These are phyloP conservation scores for button mushroom (Agaricus bisporus) DNA, from an alignment of 768 basidiomycete species.

Conservation along the genomic window DNA sequence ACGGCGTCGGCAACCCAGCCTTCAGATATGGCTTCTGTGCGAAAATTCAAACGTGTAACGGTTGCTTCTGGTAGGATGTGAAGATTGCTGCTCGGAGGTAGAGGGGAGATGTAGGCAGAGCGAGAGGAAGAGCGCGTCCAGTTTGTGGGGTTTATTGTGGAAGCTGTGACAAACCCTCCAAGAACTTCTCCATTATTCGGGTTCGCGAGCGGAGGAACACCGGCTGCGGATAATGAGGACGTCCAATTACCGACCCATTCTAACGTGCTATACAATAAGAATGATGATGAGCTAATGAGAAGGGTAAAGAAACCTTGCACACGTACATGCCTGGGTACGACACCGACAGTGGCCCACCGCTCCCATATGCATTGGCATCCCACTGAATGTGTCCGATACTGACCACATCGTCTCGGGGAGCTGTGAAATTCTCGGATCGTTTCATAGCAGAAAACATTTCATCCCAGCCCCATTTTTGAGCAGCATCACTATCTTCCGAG, in stretches of 20 bases:
- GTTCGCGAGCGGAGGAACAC: constrained; percentile 33
- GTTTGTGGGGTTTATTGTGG: constrained; percentile 56
- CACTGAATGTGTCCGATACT: constrained; percentile 36
- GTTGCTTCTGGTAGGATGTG: constrained; percentile 51
- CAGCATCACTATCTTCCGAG: constrained; percentile 20
- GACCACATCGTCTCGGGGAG: constrained; percentile 33
- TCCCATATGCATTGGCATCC: constrained; percentile 40
- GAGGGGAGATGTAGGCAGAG: constrained; percentile 58
- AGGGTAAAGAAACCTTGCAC: background rate
- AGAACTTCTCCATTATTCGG: constrained; percentile 42
- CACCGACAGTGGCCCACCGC: constrained; percentile 36
- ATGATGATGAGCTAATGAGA: background rate
- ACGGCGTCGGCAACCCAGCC: constrained; percentile 22
- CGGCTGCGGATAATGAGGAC: constrained; percentile 36
- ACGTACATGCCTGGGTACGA: constrained; percentile 44
- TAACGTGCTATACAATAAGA: constrained; percentile 30
- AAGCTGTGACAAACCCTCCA: constrained; percentile 50
- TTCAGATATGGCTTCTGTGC: constrained; percentile 34
- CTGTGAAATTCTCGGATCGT: constrained; percentile 50
- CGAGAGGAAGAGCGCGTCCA: constrained; percentile 63
- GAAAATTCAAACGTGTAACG: constrained; percentile 46
- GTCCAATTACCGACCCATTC: constrained; percentile 52
- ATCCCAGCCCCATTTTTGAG: constrained; percentile 38
- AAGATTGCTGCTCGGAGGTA: constrained; percentile 57
- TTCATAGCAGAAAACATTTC: constrained; percentile 39